Evolutionary conservation across 2,329 filamentous ascomycete genomes (phyloP), one percentile per base, ranked within the genome.

Genomic region (Colletotrichum euphorbiae): DNA sequence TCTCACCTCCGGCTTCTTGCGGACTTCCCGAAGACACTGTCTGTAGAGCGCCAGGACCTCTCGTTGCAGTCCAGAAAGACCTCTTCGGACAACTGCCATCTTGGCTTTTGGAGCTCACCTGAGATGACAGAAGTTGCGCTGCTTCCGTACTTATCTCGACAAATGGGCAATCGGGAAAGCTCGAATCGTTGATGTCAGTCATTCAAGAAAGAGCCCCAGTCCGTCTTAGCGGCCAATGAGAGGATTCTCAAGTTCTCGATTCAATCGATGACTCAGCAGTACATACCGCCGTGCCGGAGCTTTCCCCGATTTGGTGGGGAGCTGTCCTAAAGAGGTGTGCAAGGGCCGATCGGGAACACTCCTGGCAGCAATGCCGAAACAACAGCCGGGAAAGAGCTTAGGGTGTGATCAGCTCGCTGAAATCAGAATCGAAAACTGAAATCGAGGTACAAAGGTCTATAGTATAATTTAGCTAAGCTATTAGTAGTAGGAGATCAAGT

Each of bases 1-100:
- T 55, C 74, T 70, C 78, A 95, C 93, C 74, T 81, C 77, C 56
- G 94, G 93, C 79, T 99, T 98, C 75, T 90, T 90, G 69, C 91
- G 88, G 67, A 91, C 90, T 75, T 92, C 93, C 68, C 94, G 89
- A 28, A 99, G 83, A 75, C 95, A 98, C 76, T 89, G 88, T 67
- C 95, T 90, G 78, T 98, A 99, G 13, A 99, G 87, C 38, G 89
- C 85, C 58, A 98, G 80, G 3, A 98, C 95, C 75, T 97, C 93
- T 74, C 88, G 91, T 77, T 98, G 95, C n/a, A 98, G 84, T 40
- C 96, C 96, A 7, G 94, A 97, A 28, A 94, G 83, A 73, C 89
- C 70, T 13, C 69, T 54, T 46, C 56, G 65, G 50, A 40, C 36
- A 38, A 28, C 64, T 36, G 68, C 60, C 70, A 71, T 71, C 7